Conservation (phyloP, 768 basidiomycete genomes). For the Pleurotus giganteus region DNA sequence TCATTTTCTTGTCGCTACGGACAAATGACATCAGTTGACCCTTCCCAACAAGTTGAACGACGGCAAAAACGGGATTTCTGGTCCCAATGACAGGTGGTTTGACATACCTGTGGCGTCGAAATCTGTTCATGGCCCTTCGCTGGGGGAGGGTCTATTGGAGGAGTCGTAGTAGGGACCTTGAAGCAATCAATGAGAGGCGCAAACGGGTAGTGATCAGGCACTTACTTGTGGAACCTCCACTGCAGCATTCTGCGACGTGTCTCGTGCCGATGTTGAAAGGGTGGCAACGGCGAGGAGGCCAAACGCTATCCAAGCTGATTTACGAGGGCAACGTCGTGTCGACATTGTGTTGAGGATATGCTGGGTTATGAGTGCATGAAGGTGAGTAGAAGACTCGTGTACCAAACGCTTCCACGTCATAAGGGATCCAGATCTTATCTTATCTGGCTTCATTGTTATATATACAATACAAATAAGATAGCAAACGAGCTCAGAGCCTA, state of each 20-base stretch:
- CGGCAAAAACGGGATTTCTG: not conserved
- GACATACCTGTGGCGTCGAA: constrained; percentile 2
- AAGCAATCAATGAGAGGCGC: not conserved
- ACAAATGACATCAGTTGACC: not conserved
- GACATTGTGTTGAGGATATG: not conserved
- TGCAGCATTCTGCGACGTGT: constrained; percentile 25
- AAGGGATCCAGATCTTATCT: constrained; percentile 8
- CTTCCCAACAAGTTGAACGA: not conserved
- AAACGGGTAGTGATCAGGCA: not conserved
- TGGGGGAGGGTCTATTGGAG: not conserved
- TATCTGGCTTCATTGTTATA: not conserved
- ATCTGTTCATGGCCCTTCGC: not conserved
- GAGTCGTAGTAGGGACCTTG: not conserved
- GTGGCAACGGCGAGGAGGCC: constrained; percentile 52
- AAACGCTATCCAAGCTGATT: constrained; percentile 60
- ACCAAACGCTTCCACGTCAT: constrained; percentile 13
- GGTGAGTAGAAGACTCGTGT: not conserved
- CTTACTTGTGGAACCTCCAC: constrained; percentile 28
- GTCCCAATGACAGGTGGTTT: not conserved
- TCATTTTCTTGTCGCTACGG: constrained; percentile 34
- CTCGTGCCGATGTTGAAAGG: constrained; percentile 43
- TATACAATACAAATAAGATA: not conserved
- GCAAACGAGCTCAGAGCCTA: not conserved
- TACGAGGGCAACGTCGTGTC: constrained; percentile 28
- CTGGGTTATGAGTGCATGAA: not conserved